Conservation (phyloP, 202 grass and related monocot genomes). For the Bolboschoenoplectus hybrid region DNA sequence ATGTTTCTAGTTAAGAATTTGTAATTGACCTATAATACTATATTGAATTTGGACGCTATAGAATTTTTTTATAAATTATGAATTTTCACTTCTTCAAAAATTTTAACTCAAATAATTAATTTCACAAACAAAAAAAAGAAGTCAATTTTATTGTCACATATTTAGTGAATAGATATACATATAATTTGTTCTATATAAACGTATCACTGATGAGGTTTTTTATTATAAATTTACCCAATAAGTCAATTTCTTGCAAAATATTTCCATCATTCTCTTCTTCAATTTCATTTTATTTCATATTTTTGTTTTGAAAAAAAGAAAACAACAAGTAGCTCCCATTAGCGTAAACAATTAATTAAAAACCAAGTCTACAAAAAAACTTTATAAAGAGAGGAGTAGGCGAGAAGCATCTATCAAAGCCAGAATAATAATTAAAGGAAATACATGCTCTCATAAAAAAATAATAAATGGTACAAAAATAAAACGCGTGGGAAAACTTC, state of each 20-base stretch:
- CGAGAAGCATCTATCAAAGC: constrained; percentile 28
- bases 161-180: no score
- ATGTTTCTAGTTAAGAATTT: background rate
- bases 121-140: no score
- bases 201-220: no score
- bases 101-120: no score
- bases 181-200: no score
- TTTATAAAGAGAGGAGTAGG: constrained; percentile 20
- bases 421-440: constrained; percentile 17
- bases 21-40: background rate
- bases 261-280: background rate
- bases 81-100: no score
- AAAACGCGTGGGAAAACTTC: constrained; percentile 24
- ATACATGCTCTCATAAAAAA: constrained; percentile 15
- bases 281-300: background rate
- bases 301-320: background rate
- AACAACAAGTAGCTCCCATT: background rate
- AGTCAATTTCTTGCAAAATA: background rate
- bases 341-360: background rate
- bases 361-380: constrained; percentile 21
- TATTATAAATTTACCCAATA: background rate
- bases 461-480: background rate
- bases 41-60: background rate
- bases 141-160: no score
- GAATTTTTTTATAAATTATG: no score